phyloP scores from a whole-genome alignment of 108 stramenopile species.

The Pseudonitzschia multistriata region DNA sequence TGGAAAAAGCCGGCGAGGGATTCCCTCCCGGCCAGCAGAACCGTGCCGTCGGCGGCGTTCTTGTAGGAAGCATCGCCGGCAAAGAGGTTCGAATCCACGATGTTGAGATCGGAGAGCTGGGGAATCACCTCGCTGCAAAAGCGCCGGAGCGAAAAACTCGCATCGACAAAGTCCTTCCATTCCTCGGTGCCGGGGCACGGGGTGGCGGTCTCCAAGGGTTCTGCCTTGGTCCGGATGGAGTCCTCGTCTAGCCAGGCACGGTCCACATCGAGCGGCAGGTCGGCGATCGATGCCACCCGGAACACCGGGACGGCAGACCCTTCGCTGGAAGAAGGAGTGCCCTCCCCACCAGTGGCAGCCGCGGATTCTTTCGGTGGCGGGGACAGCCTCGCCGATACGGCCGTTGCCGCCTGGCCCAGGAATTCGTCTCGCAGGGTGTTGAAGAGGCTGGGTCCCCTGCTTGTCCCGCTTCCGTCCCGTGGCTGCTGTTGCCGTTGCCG shows the following conservation, averaged over 20 bases:
- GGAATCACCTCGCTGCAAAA: slow-evolving; percentile 27
- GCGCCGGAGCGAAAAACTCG: background rate
- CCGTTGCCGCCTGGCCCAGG: slow-evolving; percentile 25
- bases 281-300: background rate
- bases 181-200: slow-evolving; percentile 26
- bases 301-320: background rate
- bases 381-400: background rate
- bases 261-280: background rate
- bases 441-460: background rate
- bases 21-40: slow-evolving; percentile 17
- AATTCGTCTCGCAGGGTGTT: slow-evolving; percentile 23
- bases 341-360: too few relatives aligned
- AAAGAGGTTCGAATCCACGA: slow-evolving; percentile 11
- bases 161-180: slow-evolving; percentile 16
- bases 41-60: slow-evolving; percentile 12
- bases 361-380: background rate
- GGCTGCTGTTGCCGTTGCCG: background rate
- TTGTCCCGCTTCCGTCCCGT: background rate
- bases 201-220: background rate
- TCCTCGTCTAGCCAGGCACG: background rate
- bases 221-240: background rate
- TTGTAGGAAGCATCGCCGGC: slow-evolving; percentile 15
- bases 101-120: slow-evolving; percentile 11
- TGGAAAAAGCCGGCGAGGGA: slow-evolving; percentile 24
- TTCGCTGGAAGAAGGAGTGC: background rate